These are phyloP conservation scores for Leishmania arabica DNA, from an alignment of 208 protist species.

Conservation along the genomic window DNA sequence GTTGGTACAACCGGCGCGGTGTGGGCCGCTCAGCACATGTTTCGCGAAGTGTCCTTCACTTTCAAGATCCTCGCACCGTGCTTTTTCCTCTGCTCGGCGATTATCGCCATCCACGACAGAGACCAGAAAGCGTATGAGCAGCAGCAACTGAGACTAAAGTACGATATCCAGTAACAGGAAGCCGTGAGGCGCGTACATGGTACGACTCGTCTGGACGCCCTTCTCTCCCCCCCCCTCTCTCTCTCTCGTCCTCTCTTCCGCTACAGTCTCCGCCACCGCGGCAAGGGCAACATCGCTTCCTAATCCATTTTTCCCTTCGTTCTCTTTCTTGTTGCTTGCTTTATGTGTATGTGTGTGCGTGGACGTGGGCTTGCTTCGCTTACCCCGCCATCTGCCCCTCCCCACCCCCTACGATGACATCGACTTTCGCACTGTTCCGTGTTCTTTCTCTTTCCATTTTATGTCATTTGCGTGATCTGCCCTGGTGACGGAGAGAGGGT, in stretches of 20 bases:
- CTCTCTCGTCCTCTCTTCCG: background rate
- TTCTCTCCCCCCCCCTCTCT: background rate
- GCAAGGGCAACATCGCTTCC: too few species aligned
- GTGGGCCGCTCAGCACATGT: constrained; percentile 20
- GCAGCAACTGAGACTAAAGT: constrained; percentile 38
- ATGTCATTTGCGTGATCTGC: background rate
- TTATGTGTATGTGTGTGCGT: constrained; percentile 1
- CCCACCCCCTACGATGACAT: too few species aligned
- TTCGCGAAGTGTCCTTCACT: constrained; percentile 15
- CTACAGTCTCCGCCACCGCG: too few species aligned
- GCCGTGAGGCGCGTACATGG: background rate
- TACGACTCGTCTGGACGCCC: background rate
- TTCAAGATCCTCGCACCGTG: constrained; percentile 30
- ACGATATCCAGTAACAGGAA: constrained; percentile 17
- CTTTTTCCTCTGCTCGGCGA: constrained; percentile 50
- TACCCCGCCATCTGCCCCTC: background rate
- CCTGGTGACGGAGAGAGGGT: too few species aligned
- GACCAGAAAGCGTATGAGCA: constrained; percentile 58
- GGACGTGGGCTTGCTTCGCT: background rate
- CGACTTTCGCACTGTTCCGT: too few species aligned
- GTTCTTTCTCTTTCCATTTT: background rate
- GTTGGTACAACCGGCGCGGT: constrained; percentile 34
- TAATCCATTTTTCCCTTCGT: too few species aligned
- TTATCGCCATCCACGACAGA: constrained; percentile 53
- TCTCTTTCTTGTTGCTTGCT: background rate